A percentile compares a stretch with the other conserved stretches of the same genome.
These are phyloP conservation scores for Coemansia sp. DNA, from an alignment of 192 early-diverging fungal genomes.

Conservation along the genomic window DNA sequence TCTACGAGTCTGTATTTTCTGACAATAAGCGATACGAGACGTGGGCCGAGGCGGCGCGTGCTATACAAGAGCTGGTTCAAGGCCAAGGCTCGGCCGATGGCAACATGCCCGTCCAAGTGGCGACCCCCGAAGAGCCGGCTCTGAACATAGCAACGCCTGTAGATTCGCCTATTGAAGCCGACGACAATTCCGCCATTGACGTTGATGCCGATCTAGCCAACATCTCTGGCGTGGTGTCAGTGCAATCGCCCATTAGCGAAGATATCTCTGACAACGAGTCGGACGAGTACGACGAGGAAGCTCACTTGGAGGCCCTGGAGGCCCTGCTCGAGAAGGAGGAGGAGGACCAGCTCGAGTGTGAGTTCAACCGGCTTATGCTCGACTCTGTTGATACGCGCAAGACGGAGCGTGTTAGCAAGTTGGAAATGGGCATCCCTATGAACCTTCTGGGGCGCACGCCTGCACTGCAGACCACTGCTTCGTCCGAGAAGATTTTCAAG, in stretches of 20 bases:
- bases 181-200: neutral
- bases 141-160: neutral
- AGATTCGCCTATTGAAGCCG: neutral
- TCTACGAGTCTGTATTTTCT: slow-evolving; percentile 72
- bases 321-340: slow-evolving; percentile 72
- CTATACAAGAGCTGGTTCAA: slow-evolving; percentile 23
- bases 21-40: slow-evolving; percentile 60
- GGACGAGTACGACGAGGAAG: slow-evolving; percentile 33
- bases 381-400: slow-evolving; percentile 87
- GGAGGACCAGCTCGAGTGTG: slow-evolving; percentile 87
- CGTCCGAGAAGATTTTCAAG: neutral
- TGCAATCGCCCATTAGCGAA: neutral
- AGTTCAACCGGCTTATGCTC: slow-evolving; percentile 89
- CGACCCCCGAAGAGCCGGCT: neutral
- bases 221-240: neutral
- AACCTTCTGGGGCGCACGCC: slow-evolving; percentile 55
- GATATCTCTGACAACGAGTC: slow-evolving; percentile 3
- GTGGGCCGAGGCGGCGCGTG: slow-evolving; percentile 82
- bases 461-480: slow-evolving; percentile 8
- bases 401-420: slow-evolving; percentile 57
- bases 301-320: slow-evolving; percentile 67
- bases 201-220: neutral
- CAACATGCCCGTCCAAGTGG: neutral
- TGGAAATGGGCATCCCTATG: slow-evolving; percentile 92
- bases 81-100: neutral